Conservation (phyloP, 345 rosid genomes). For the Lepidium didymum region DNA sequence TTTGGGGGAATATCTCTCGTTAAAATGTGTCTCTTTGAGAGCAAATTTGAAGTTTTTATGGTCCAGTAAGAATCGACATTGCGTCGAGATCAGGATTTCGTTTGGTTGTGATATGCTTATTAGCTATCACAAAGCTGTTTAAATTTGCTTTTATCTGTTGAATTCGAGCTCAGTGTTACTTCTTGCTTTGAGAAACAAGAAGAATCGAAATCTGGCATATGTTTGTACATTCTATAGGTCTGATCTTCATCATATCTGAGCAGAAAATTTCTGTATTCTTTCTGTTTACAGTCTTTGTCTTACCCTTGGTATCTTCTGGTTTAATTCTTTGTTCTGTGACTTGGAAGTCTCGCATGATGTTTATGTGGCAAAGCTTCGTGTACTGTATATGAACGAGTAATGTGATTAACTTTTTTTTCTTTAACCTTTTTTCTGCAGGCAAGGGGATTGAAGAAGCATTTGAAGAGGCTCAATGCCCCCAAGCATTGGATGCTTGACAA, state of each 20-base stretch:
- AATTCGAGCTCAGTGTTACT: neutral
- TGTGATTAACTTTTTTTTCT: neutral
- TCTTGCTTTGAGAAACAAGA: neutral
- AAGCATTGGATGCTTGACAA: constrained; percentile 87
- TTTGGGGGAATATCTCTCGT: neutral
- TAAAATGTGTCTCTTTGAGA: neutral
- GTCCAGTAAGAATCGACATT: neutral
- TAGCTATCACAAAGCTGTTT: neutral
- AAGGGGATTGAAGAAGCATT: constrained; percentile 79
- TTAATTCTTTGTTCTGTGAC: neutral
- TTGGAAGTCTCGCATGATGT: neutral
- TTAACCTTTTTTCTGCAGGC: constrained; percentile 36
- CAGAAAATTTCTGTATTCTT: no score
- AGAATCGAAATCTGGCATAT: neutral
- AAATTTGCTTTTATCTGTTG: neutral
- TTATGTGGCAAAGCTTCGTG: neutral
- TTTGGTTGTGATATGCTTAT: neutral
- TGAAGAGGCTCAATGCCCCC: constrained; percentile 91
- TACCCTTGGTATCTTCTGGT: neutral
- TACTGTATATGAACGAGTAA: neutral
- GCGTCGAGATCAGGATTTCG: neutral
- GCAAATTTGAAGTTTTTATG: neutral
- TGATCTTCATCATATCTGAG: neutral
- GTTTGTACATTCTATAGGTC: neutral
- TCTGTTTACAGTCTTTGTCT: neutral